Evolutionary conservation across 176 grass and related monocot genomes (phyloP).

Genomic region (Calamus simplicifolius): DNA sequence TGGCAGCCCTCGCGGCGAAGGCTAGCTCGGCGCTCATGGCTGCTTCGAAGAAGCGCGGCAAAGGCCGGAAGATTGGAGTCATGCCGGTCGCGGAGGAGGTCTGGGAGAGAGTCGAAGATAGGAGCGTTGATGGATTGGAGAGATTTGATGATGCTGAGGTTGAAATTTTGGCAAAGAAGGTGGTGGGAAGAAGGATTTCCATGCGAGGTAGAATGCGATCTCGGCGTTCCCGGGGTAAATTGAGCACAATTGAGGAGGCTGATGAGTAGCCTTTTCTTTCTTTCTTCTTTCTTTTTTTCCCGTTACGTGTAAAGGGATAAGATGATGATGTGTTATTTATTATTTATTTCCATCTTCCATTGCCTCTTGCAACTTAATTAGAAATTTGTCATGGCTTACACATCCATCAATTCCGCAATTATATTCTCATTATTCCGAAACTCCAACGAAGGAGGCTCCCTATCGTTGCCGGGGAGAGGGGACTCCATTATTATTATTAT

Average conservation of each 20-base stretch:
- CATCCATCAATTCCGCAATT: no score
- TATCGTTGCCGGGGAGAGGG: no score
- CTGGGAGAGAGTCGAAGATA: no score
- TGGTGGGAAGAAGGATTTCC: not conserved
- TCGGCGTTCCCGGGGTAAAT: slow-evolving; percentile 12
- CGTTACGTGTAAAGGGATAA: no score
- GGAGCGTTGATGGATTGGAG: no score
- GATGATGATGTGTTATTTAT: no score
- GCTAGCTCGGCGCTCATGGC: slow-evolving; percentile 32
- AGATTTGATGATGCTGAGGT: slow-evolving; percentile 27
- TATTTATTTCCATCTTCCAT: no score
- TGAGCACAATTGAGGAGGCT: slow-evolving; percentile 41
- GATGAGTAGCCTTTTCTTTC: slow-evolving; percentile 5
- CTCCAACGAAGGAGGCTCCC: no score
- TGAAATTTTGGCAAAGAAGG: not conserved
- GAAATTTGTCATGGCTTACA: no score
- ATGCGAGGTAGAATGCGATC: slow-evolving; percentile 1
- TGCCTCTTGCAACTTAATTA: no score
- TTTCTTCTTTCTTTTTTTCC: not conserved
- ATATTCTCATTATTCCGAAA: no score
- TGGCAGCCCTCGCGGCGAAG: slow-evolving; percentile 44
- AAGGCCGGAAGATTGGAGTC: slow-evolving; percentile 18
- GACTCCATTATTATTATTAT: no score
- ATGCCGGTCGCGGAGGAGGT: slow-evolving; percentile 14
- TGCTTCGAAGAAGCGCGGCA: not conserved